Evolutionary conservation across 2,329 filamentous ascomycete genomes (phyloP), one percentile per base, ranked within the genome.

Genomic region (Atkinsonella hypoxylon): DNA sequence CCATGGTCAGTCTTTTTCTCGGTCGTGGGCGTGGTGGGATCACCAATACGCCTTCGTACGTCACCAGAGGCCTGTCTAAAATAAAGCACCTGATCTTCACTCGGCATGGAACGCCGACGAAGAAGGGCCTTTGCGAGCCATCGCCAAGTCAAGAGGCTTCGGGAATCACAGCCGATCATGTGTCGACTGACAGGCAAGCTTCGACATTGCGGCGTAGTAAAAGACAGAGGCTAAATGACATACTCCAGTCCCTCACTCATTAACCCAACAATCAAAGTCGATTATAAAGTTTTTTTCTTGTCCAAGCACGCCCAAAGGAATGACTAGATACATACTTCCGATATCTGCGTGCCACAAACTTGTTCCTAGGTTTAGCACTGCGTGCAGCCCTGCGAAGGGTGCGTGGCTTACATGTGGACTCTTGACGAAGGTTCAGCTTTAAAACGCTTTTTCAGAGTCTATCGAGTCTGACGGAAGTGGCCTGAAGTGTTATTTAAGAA

Each of bases 1-100:
- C 68, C 4, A 57, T 70, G 50, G 68, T 64, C 0, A 65, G 61
- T 40, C 51, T 71, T 31, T 67, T 64, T 38, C 51, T 71, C 9
- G 69, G 69, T 4, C 66, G 57, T 45, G 58, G 62, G 18, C 61
- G 62, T 11, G 60, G 63, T 13, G 64, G 66, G 12, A 67, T 69
- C n/a, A 52, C 59, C 4, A 58, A 57, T 9, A 62, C 58, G 18
- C 67, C 67, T 4, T 63, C 65, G 5, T 70, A 70, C 48, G 61
- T 69, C 12, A 61, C 62, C 30, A 58, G 62, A 3, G 66, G 68
- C 1, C 39, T 68, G 13, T 68, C 68, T 52, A 57, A 62, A 7
- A 67, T 62, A 1, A 56, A 53, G 17, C 56, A 59, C 11, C 67
- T 62, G 45, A 68, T 63, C 0, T 70, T 71, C 32, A 66, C 59